A percentile compares a stretch with the other conserved stretches of the same genome.
Evolutionary conservation across 176 grass and related monocot species (phyloP).

Genomic region (Zizania latifolia): DNA sequence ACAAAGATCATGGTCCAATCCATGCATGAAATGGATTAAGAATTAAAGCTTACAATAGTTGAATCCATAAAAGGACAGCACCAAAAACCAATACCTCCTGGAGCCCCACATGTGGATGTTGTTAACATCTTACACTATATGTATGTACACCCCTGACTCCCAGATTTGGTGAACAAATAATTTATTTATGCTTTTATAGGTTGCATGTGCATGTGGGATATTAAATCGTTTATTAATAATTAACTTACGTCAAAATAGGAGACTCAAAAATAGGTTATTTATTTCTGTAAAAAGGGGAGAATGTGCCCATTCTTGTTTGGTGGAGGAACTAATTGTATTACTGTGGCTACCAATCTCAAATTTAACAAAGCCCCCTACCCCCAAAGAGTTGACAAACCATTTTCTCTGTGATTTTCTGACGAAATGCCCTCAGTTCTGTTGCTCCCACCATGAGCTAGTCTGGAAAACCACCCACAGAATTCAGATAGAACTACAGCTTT

Average conservation of each 20-base stretch:
- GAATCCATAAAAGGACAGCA: neutral
- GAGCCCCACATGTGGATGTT: neutral
- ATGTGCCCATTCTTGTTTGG: neutral
- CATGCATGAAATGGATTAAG: constrained; percentile 12
- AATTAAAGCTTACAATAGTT: neutral
- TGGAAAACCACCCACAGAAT: constrained; percentile 78
- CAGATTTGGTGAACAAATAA: neutral
- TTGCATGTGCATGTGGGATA: neutral
- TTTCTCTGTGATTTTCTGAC: constrained; percentile 41
- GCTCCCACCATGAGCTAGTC: constrained; percentile 42
- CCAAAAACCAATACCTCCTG: neutral
- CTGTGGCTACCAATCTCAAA: neutral
- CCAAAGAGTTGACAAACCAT: constrained; percentile 56
- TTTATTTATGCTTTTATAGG: neutral
- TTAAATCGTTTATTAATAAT: constrained; percentile 1
- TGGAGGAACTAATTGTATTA: neutral
- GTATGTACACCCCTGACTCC: neutral
- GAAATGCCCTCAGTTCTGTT: constrained; percentile 40
- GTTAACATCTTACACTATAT: neutral
- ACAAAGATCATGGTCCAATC: neutral
- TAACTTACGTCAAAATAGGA: neutral
- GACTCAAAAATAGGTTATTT: neutral
- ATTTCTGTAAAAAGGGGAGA: neutral
- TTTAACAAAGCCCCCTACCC: constrained; percentile 9
- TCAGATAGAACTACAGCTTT: constrained; percentile 80